Conservation (phyloP, 148 eudicot genomes). For the Dysphania ambrosioides region DNA sequence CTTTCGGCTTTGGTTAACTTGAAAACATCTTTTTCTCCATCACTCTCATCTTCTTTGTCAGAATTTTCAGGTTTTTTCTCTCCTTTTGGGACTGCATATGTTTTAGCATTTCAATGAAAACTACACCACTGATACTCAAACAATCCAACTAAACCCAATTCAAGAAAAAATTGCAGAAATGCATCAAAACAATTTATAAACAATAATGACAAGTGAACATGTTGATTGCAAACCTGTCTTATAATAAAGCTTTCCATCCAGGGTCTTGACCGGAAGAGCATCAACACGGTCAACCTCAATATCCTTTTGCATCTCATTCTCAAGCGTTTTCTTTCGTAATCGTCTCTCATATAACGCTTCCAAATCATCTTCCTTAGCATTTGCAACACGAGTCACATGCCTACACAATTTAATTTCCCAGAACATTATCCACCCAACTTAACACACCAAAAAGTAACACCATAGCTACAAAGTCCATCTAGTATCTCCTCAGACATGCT, state of each 20-base stretch:
- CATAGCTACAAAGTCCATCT: background rate
- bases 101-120: background rate
- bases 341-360: constrained; percentile 61
- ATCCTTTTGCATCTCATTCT: constrained; percentile 43
- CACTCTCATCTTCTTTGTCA: constrained; percentile 40
- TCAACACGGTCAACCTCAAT: constrained; percentile 81
- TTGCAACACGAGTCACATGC: constrained; percentile 87
- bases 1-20: constrained; percentile 71
- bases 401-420: constrained; percentile 28
- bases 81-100: constrained; percentile 42
- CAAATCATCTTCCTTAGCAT: constrained; percentile 68
- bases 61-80: constrained; percentile 28
- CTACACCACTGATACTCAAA: background rate
- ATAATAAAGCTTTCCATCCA: constrained; percentile 68
- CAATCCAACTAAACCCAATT: background rate
- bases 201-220: background rate
- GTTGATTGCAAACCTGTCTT: constrained; percentile 47
- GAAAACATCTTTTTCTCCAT: constrained; percentile 35
- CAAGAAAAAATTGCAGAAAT: background rate
- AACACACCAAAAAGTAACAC: background rate
- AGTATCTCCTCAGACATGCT: background rate
- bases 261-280: constrained; percentile 88
- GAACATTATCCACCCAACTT: too few species aligned
- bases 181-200: background rate
- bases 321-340: constrained; percentile 43